Evolutionary conservation across 2,329 filamentous ascomycete genomes (phyloP).

Genomic region (Diaporthe batatas): DNA sequence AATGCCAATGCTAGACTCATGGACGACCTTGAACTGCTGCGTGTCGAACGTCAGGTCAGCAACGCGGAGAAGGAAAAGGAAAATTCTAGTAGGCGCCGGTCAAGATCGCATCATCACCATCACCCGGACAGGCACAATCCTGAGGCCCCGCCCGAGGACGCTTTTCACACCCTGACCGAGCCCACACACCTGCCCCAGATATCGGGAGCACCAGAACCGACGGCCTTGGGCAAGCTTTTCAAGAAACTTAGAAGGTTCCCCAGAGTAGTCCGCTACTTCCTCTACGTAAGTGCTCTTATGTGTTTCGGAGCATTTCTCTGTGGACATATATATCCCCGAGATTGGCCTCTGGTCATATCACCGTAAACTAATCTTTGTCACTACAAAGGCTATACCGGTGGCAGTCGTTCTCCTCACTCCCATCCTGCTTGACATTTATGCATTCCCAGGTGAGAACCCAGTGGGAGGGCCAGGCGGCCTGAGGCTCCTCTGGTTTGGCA

Average conservation of each 20-base stretch:
- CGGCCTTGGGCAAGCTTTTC: constrained; percentile 54
- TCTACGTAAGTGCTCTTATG: constrained; percentile 54
- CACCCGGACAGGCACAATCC: constrained; percentile 50
- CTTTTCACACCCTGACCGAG: constrained; percentile 57
- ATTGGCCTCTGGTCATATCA: neutral
- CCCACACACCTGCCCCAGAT: constrained; percentile 39
- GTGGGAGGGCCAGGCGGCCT: constrained; percentile 80
- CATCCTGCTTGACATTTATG: constrained; percentile 53
- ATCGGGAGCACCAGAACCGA: constrained; percentile 42
- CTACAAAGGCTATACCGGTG: constrained; percentile 53
- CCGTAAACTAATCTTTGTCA: neutral
- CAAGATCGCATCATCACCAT: constrained; percentile 46
- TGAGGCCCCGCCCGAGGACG: constrained; percentile 58
- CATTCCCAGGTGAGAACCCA: constrained; percentile 57
- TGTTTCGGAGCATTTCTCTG: neutral
- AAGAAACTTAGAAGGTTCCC: constrained; percentile 63
- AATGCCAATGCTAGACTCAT: constrained; percentile 54
- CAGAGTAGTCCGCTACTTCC: constrained; percentile 61
- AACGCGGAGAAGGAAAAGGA: constrained; percentile 56
- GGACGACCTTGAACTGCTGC: constrained; percentile 64
- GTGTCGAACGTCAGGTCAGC: constrained; percentile 61
- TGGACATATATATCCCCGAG: neutral
- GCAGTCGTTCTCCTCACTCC: constrained; percentile 61
- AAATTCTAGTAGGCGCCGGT: constrained; percentile 23
- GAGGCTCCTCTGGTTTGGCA: constrained; percentile 87